These are phyloP conservation scores for Eremothecium gossypii DNA, from an alignment of 1,139 yeast species.

Conservation along the genomic window DNA sequence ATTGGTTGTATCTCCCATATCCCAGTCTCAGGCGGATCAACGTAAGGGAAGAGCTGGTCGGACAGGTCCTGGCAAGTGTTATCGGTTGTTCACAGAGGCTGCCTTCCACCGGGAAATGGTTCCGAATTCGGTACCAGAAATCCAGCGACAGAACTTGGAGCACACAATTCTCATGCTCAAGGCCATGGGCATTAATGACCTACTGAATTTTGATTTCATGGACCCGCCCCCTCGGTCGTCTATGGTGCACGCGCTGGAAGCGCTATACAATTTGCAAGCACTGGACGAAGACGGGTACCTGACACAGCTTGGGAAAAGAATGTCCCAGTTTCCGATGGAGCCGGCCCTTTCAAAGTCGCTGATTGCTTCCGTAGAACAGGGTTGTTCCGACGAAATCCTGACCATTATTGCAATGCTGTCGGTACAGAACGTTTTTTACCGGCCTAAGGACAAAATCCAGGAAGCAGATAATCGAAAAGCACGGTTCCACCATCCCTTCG, in stretches of 20 bases:
- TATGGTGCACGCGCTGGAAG: conserved; percentile 72
- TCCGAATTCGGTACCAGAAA: conserved; percentile 81
- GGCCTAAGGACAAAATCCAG: conserved; percentile 73
- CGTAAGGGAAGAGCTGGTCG: conserved; percentile 97
- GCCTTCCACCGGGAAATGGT: conserved; percentile 80
- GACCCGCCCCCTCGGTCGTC: conserved; percentile 84
- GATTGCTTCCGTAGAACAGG: conserved; percentile 60
- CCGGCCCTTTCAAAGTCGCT: conserved; percentile 82
- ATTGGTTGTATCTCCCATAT: conserved; percentile 74
- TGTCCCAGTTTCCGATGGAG: conserved; percentile 95
- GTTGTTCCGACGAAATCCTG: conserved; percentile 75
- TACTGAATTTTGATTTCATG: conserved; percentile 79
- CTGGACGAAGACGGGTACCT: conserved; percentile 65
- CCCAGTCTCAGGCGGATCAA: conserved; percentile 92
- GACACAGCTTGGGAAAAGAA: conserved; percentile 64
- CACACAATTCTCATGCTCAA: conserved; percentile 81
- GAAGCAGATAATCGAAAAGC: conserved; percentile 73
- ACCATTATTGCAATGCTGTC: conserved; percentile 88
- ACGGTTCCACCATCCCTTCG: conserved; percentile 65
- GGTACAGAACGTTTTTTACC: conserved; percentile 72
- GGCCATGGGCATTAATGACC: conserved; percentile 88
- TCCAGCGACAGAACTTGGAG: conserved; percentile 81
- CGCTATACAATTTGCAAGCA: conserved; percentile 73
- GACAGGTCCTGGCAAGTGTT: conserved; percentile 94
- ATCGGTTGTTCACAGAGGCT: conserved; percentile 78